Base-by-base conservation (phyloP, 768 basidiomycete genomes). In the Mycena latifolia region DNA sequence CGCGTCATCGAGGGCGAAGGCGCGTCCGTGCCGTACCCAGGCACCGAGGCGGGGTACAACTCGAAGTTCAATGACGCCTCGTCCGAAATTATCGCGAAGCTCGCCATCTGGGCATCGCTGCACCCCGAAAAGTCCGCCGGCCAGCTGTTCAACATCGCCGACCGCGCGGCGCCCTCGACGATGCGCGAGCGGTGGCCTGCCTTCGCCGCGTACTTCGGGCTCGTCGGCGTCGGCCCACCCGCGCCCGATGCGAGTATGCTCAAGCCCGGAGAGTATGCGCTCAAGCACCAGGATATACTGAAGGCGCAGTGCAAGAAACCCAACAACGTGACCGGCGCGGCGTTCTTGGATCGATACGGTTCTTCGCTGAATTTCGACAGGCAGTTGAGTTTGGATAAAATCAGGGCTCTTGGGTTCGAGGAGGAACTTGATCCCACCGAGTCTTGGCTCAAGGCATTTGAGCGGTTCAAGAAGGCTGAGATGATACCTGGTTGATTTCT, bases 121-220 rank as follows among this genome's bases (percentile, higher is more conserved):
- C 22, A 63, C 37, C 66, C 66, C 5, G 66, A 67, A 20, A 63
- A 63, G 17, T 15, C 56, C 2, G 54, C 56, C 25, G 65, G 64
- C 0, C 56, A 63, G 41, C 41, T 63, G 9, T 59, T 67, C 61
- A 67, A 67, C 50, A 55, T 67, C 24, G 66, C 66, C 22, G 61
- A 67, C 52, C 53, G 28, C 0, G 61, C 25, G 17, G 29, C 31
- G 27, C 61, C 66, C 2, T 63, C 61, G 33, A 55, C 66, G n/a
- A 67, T 67, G 66, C 51, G 62, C 29, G 61, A 67, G 39, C 66
- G 66, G 15, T 67, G 66, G 66, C 61, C 66, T 8, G 51, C 51
- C 17, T 35, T 67, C 22, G 61, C 66, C 8, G 51, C 66, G 4
- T 48, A 54, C 29, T 67, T 67, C 31, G 66, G 66, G 2, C 66